Evolutionary conservation across 208 protist genomes (phyloP).

Genomic region (Trypanosoma vivax): DNA sequence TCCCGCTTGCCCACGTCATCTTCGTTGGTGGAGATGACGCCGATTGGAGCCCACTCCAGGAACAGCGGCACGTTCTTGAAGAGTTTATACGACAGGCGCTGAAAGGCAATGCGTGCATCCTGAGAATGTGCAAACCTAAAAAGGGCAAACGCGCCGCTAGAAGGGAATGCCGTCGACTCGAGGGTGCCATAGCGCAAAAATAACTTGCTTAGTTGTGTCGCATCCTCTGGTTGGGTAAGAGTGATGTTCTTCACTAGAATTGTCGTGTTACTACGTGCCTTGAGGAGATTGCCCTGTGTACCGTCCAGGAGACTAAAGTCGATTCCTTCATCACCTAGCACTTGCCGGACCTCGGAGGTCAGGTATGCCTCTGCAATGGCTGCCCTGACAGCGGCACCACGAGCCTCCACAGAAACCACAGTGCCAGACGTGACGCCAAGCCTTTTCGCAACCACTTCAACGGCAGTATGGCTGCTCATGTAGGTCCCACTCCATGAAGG

Average conservation of each 20-base stretch:
- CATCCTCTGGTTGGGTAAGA: constrained; percentile 38
- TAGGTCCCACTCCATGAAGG: constrained; percentile 75
- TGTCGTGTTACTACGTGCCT: constrained; percentile 71
- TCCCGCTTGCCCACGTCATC: too few species aligned
- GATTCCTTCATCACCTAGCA: constrained; percentile 72
- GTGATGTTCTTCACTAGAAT: constrained; percentile 81
- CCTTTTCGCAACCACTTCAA: constrained; percentile 57
- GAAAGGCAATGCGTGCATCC: constrained; percentile 91
- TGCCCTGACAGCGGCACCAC: constrained; percentile 85
- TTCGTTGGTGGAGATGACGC: constrained; percentile 39
- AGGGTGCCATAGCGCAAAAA: constrained; percentile 67
- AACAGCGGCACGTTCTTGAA: constrained; percentile 94
- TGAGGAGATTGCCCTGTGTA: constrained; percentile 50
- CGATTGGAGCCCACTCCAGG: constrained; percentile 97
- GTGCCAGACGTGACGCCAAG: constrained; percentile 52
- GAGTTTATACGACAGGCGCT: constrained; percentile 91
- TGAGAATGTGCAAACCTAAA: constrained; percentile 72
- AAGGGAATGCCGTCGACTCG: constrained; percentile 66
- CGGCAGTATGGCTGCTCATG: constrained; percentile 77
- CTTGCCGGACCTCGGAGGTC: constrained; percentile 64
- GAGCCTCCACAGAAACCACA: constrained; percentile 49
- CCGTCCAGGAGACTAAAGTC: constrained; percentile 61
- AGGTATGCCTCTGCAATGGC: constrained; percentile 83
- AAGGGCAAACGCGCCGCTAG: constrained; percentile 53
- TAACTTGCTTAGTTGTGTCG: constrained; percentile 48